Evolutionary conservation across 352 stramenopile genomes (phyloP).

Genomic region (Pythium periplocum): DNA sequence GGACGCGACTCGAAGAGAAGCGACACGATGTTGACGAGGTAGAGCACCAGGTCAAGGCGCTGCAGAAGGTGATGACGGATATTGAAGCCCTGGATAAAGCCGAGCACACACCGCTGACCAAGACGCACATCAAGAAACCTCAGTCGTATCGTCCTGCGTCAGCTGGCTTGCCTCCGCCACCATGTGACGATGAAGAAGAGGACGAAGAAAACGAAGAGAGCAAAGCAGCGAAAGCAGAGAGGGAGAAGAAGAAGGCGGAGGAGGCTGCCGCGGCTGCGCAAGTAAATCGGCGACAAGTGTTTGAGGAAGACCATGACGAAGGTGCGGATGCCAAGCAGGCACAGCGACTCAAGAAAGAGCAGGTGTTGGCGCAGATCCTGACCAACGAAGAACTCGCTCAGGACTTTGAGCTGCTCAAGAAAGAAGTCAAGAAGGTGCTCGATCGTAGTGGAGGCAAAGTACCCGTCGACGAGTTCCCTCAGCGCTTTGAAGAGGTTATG

Average conservation of each 20-base stretch:
- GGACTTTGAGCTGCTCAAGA: conserved; percentile 60
- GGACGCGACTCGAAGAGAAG: conserved; percentile 10
- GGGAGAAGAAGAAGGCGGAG: conserved; percentile 8
- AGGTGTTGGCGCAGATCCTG: conserved; percentile 41
- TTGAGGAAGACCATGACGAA: conserved; percentile 30
- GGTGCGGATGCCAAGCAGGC: conserved; percentile 6
- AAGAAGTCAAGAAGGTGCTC: conserved; percentile 71
- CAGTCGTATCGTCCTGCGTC: conserved; percentile 27
- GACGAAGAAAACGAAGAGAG: conserved; percentile 13
- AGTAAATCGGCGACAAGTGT: conserved; percentile 34
- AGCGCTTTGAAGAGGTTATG: conserved; percentile 54
- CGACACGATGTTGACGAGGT: conserved; percentile 15
- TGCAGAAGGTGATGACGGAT: conserved; percentile 52
- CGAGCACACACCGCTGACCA: conserved; percentile 50
- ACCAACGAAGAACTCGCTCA: conserved; percentile 31
- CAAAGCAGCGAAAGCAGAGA: conserved; percentile 3
- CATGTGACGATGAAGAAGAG: background rate
- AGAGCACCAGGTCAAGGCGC: conserved; percentile 21
- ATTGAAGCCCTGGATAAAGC: conserved; percentile 56
- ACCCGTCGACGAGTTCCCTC: conserved; percentile 40
- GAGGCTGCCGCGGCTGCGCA: conserved; percentile 2
- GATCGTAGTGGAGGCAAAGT: conserved; percentile 48
- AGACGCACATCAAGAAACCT: conserved; percentile 50
- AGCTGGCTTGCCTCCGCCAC: conserved; percentile 12
- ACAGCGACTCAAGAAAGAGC: conserved; percentile 36